Conservation (phyloP, 257 asterid genomes). For the Echium plantagineum region DNA sequence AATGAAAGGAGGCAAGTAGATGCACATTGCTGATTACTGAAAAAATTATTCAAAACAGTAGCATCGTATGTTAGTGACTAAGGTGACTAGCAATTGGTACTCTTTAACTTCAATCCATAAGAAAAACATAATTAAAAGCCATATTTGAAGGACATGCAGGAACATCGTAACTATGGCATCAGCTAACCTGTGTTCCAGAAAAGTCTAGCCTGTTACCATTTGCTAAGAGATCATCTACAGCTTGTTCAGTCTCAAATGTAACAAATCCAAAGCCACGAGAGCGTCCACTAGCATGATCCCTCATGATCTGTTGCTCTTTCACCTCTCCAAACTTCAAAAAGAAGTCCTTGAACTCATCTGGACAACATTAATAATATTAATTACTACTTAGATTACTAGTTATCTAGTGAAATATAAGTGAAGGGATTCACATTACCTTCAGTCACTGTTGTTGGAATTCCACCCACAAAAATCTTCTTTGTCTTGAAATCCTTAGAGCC, state of each 20-base stretch:
- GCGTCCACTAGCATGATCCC: conserved; percentile 48
- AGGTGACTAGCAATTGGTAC: no score
- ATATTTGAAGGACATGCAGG: background rate
- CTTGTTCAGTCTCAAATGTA: conserved; percentile 44
- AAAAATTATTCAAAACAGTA: no score
- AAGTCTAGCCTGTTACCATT: conserved; percentile 50
- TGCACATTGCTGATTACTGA: no score
- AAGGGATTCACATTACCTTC: conserved; percentile 27
- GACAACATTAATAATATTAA: conserved; percentile 3
- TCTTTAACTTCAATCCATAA: no score
- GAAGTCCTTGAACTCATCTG: conserved; percentile 53
- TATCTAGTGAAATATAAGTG: background rate
- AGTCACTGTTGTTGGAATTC: conserved; percentile 38
- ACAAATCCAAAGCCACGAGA: conserved; percentile 62
- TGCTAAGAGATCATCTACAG: conserved; percentile 44
- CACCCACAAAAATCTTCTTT: conserved; percentile 56
- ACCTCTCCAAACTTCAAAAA: conserved; percentile 45
- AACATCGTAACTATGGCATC: background rate
- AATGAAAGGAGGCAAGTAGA: background rate
- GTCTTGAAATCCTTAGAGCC: conserved; percentile 46
- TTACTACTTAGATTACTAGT: background rate
- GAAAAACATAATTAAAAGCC: background rate
- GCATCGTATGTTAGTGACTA: no score
- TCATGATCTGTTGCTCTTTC: conserved; percentile 54
- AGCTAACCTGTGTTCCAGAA: conserved; percentile 45